Percentiles rank a stretch among this genome's conserved stretches.
These are phyloP conservation scores for Isatis lusitanica DNA, from an alignment of 441 rosid species.

Conservation along the genomic window DNA sequence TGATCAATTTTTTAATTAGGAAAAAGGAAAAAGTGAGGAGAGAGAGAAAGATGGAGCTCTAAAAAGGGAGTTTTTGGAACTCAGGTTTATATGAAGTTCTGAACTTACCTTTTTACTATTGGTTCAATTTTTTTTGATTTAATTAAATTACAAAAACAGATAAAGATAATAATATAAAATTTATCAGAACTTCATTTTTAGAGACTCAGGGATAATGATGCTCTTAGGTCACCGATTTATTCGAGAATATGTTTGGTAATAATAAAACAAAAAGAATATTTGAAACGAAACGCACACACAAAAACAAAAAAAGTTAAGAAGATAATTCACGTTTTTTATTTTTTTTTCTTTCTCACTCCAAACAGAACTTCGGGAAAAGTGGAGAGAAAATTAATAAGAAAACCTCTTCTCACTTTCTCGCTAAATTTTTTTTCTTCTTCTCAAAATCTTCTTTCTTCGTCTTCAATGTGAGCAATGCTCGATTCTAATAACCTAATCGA, in stretches of 20 bases:
- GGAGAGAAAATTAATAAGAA: constrained; percentile 27
- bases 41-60: too few species aligned
- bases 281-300: neutral
- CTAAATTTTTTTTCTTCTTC: neutral
- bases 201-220: too few species aligned
- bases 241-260: neutral
- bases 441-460: constrained; percentile 16
- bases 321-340: constrained; percentile 29
- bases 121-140: too few species aligned
- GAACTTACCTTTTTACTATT: too few species aligned
- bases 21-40: too few species aligned
- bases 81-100: too few species aligned
- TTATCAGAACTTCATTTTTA: too few species aligned
- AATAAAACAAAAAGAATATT: neutral
- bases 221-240: too few species aligned
- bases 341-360: constrained; percentile 14
- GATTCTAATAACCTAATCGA: constrained; percentile 37
- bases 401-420: constrained; percentile 23
- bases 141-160: too few species aligned
- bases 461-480: constrained; percentile 40
- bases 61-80: too few species aligned
- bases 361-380: constrained; percentile 35
- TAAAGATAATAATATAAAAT: too few species aligned
- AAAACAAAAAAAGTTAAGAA: neutral
- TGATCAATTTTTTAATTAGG: too few species aligned